Evolutionary conservation across 805 yeast species (phyloP).

Genomic region (Schizosaccharomyces osmophilus): DNA sequence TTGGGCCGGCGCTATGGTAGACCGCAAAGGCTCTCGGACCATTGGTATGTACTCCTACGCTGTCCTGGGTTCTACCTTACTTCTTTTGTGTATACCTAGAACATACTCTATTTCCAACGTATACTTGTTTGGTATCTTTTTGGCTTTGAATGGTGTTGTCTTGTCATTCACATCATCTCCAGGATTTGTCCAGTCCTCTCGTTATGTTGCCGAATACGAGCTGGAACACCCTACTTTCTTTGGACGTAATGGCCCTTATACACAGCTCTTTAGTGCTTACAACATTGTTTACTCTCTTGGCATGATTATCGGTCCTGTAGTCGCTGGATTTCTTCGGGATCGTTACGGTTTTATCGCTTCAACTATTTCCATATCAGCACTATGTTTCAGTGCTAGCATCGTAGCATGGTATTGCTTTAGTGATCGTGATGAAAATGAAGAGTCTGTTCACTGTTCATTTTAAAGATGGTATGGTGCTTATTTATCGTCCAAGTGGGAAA

Average conservation of each 20-base stretch:
- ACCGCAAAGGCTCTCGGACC: background rate
- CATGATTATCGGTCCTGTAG: background rate
- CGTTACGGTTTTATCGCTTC: background rate
- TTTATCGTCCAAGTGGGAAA: too few relatives aligned
- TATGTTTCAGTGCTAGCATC: background rate
- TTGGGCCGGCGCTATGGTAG: constrained; percentile 1
- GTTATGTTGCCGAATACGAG: background rate
- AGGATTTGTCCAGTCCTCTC: background rate
- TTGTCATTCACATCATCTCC: background rate
- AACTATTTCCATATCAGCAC: background rate
- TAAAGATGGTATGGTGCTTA: too few relatives aligned
- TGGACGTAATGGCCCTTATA: background rate
- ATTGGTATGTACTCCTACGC: background rate
- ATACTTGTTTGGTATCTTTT: background rate
- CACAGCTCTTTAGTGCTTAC: background rate
- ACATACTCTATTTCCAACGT: background rate
- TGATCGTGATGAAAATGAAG: background rate
- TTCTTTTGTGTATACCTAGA: background rate
- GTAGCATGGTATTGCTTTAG: background rate
- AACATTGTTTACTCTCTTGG: background rate
- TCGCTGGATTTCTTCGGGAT: background rate
- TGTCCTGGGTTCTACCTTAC: background rate
- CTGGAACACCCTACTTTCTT: background rate
- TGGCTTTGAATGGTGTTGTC: background rate
- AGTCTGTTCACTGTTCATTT: background rate